Evolutionary conservation across 495 filamentous ascomycete genomes (phyloP), one percentile per base, ranked within the genome.

Genomic region (Penicillium manginii): DNA sequence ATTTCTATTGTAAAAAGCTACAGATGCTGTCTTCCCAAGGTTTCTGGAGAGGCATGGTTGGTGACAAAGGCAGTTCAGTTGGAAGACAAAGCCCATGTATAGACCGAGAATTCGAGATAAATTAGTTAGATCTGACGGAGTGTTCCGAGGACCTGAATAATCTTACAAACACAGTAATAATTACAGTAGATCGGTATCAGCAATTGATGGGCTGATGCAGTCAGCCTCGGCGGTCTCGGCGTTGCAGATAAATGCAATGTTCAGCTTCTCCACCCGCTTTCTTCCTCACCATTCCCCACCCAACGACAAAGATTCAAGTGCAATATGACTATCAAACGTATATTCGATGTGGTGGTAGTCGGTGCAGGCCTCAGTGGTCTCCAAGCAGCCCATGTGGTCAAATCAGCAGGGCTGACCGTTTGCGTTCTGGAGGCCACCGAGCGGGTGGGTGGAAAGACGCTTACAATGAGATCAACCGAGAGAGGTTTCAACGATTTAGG

Each of bases 331-430:
- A 43, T 43, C 15, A 55, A 37, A 47, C 15, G 15, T 10, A 18
- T 22, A 11, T 59, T 52, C 26, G 78, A 82, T 53, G 75, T 76
- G 1, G 64, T 80, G 29, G 64, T 83, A 9, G 67, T 84, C 18
- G 82, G 82, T 12, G 82, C 78, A 19, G 80, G 81, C 10, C 67
- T 83, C 0, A 75, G 71, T 59, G 82, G 82, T 9, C 74, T 84
- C 5, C 66, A 70, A 50, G 79, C 82, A 17, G 82, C 82, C 1
- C 54, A 60, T 11, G 63, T 69, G 17, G 31, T 79, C 22, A 66
- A 72, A 39, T 51, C 64, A 21, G 72, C 74, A 7, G 82, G 82
- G 1, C 39, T 76, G 15, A 70, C 61, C 3, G 61, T 71, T 31
- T 62, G 69, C 9, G 70, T 84, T 2, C 56, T 84, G 18, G 81